Evolutionary conservation across 441 rosid genomes (phyloP).

Genomic region (Populus hybrid): DNA sequence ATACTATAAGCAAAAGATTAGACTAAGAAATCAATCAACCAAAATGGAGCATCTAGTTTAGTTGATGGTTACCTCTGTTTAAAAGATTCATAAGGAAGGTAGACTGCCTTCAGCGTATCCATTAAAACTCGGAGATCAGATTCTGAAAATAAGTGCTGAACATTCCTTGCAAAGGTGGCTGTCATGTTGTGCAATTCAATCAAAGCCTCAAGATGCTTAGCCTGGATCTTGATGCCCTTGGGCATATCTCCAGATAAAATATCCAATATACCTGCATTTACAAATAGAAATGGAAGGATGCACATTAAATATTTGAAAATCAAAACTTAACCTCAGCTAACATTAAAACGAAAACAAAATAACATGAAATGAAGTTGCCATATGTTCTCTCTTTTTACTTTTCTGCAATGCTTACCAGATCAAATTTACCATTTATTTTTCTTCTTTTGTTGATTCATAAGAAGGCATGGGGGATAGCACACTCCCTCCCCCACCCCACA

Average conservation of each 20-base stretch:
- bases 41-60: slow-evolving; percentile 4
- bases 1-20: not conserved
- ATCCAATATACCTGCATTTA: slow-evolving; percentile 70
- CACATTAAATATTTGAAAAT: slow-evolving; percentile 8
- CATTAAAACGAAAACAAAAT: too few relatives aligned
- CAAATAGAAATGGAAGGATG: slow-evolving; percentile 14
- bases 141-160: slow-evolving; percentile 91
- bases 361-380: not conserved
- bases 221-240: slow-evolving; percentile 84
- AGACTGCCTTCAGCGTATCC: slow-evolving; percentile 90
- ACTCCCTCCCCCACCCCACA: too few relatives aligned
- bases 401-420: not conserved
- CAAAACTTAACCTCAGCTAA: not conserved
- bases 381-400: not conserved
- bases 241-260: slow-evolving; percentile 89
- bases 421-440: not conserved
- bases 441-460: not conserved
- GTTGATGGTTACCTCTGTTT: slow-evolving; percentile 70
- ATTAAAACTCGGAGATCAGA: slow-evolving; percentile 72
- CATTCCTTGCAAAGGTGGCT: slow-evolving; percentile 83
- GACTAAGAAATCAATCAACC: not conserved
- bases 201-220: slow-evolving; percentile 89
- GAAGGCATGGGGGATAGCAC: not conserved
- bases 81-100: slow-evolving; percentile 83
- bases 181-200: slow-evolving; percentile 92